Conservation (phyloP, 1,284 basidiomycete genomes). For the Ganoderma lingzhi region DNA sequence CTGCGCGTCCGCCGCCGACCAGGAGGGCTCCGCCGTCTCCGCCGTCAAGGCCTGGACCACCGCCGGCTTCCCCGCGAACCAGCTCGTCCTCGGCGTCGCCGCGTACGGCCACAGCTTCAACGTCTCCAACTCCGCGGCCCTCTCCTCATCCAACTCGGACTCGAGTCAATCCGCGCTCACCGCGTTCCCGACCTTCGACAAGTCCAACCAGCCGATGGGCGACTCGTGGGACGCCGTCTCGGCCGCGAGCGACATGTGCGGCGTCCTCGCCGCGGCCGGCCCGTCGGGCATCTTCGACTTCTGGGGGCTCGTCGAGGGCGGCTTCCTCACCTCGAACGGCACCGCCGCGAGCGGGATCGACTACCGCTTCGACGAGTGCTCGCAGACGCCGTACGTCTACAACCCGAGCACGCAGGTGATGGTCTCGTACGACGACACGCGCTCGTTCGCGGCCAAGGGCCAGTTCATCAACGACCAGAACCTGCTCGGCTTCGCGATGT, state of each 20-base stretch:
- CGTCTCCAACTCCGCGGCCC: slow-evolving; percentile 45
- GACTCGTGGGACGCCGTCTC: slow-evolving; percentile 49
- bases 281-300: slow-evolving; percentile 50
- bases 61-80: slow-evolving; percentile 67
- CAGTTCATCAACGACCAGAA: slow-evolving; percentile 58
- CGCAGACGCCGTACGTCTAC: slow-evolving; percentile 59
- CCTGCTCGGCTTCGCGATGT: slow-evolving; percentile 68
- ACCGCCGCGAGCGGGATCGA: slow-evolving; percentile 47
- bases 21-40: slow-evolving; percentile 67
- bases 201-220: slow-evolving; percentile 47
- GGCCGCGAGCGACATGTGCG: slow-evolving; percentile 48
- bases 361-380: slow-evolving; percentile 54
- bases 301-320: slow-evolving; percentile 49
- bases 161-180: slow-evolving; percentile 37
- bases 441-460: slow-evolving; percentile 61
- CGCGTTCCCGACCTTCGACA: slow-evolving; percentile 50
- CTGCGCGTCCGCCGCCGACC: slow-evolving; percentile 61
- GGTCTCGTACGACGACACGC: slow-evolving; percentile 51
- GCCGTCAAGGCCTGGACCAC: slow-evolving; percentile 68
- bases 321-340: slow-evolving; percentile 49
- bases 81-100: slow-evolving; percentile 75
- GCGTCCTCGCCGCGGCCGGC: slow-evolving; percentile 40
- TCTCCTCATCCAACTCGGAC: slow-evolving; percentile 32
- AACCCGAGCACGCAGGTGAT: slow-evolving; percentile 46
- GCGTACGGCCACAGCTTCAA: slow-evolving; percentile 59